Base-by-base conservation (phyloP, 1,139 yeast genomes). In the Suhomyces atakaporum region DNA sequence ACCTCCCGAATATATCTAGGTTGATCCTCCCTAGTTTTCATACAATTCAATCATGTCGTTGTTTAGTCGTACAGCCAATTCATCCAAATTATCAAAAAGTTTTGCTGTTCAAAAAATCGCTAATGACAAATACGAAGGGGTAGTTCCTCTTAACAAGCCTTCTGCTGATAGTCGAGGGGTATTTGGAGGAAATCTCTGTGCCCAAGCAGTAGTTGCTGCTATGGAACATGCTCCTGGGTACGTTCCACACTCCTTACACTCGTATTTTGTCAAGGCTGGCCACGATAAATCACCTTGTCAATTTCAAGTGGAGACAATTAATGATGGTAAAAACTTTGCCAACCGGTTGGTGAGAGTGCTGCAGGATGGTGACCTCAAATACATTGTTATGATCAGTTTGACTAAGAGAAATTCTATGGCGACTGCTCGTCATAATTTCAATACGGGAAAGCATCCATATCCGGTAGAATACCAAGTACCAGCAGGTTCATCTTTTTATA, bases 211-310 rank as follows among this genome's bases (percentile, higher is more conserved):
- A 22, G 48, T 66, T 10, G 75, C 60, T 12, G 74, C 74, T n/a
- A 60, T 69, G 53, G 58, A 59, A 38, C 56, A 69, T 11, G 46
- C 42, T 23, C 53, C 49, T 2, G 69, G 61, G 2, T 69, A 63
- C 42, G 58, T 56, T 6, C 76, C 75, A 2, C 73, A 70, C 39
- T 67, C 74, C 6, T 51, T 69, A 26, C 75, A 70, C 46, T 63
- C 70, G 20, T 66, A 62, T 43, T 70, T 69, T 42, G 59, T 68
- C 16, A 63, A 64, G 43, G 69, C 72, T 7, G 71, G 68, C 7
- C 61, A 53, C 39, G 71, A 65, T 36, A 29, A 49, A 15, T 36
- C 38, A 1, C 58, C 60, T 5, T 62, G 69, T 45, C 49, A 56
- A 27, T 62, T 56, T 42, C 52, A 56, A 25, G 64, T 67, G 23